phyloP scores from a whole-genome alignment of 345 rosid genomes.

The Toxicodendron radicans region DNA sequence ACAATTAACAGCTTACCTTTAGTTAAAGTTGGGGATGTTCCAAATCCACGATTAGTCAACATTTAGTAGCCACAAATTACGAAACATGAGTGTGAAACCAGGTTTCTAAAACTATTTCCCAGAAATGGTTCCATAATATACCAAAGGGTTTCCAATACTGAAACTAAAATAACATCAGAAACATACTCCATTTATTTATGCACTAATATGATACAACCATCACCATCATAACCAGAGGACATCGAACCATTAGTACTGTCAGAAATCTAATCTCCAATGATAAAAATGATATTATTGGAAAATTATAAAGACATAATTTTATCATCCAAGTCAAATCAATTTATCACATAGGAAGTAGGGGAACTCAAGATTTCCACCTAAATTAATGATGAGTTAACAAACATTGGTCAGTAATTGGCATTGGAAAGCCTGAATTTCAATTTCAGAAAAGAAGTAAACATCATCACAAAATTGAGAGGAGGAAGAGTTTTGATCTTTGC shows the following conservation, averaged over 20 bases:
- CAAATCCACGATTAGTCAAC: neutral
- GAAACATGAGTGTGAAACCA: neutral
- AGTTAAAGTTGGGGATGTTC: neutral
- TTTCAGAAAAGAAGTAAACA: constrained; percentile 18
- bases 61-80: neutral
- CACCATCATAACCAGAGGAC: constrained; percentile 5
- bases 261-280: constrained; percentile 8
- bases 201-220: constrained; percentile 2
- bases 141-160: neutral
- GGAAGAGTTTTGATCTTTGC: constrained; percentile 14
- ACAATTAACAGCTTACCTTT: neutral
- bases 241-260: neutral
- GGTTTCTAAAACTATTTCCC: constrained; percentile 2
- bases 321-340: constrained; percentile 4
- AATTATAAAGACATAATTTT: constrained; percentile 8
- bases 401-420: constrained; percentile 23
- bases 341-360: constrained; percentile 11
- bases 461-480: neutral
- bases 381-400: constrained; percentile 6
- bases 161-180: neutral
- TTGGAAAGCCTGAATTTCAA: constrained; percentile 24
- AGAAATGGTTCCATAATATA: neutral
- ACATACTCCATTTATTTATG: neutral
- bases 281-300: constrained; percentile 3
- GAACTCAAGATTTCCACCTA: constrained; percentile 8